Evolutionary conservation across 2,329 filamentous ascomycete genomes (phyloP), one percentile per base, ranked within the genome.

Genomic region (Cladosporium sp.): DNA sequence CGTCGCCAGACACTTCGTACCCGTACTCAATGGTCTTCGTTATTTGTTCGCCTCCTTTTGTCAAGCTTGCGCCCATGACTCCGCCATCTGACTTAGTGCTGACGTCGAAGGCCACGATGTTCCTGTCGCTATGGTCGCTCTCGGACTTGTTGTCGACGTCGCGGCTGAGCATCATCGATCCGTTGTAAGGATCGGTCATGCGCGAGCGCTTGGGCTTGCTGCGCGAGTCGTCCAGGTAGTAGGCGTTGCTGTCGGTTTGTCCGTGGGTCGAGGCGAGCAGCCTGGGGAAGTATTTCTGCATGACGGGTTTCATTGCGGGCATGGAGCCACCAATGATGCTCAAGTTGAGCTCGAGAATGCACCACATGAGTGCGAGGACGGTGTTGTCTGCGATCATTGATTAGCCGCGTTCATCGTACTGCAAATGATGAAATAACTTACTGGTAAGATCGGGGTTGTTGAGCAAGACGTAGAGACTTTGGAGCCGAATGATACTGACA

Each of bases 161-260:
- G 32, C 32, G 40, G 16, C 35, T 14, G 35, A 9, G 13, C 13
- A 35, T 35, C n/a, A 14, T 13, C 40, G 31, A 35, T 18, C 43
- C 42, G 9, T 43, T 50, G 40, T 50, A 50, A 13, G 48, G 48
- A 38, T 50, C 48, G 16, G 38, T 50, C 35, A 49, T 33, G 48
- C 48, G 48, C 32, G 48, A 50, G 40, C 48, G 48, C 32, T 50
- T 50, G 38, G 40, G 32, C 16, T 37, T 50, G 48, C 48, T 50
- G 48, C 11, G 38, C 1, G 40, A 41, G 40, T 50, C 48, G 31
- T 50, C 40, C 31, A 50, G 37, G 48, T 50, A 50, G 40, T 50
- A 50, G 11, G 33, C 32, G 16, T 41, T 37, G 38, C 32, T 34
- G 13, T 50, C 40, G 16, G 48, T 43, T 34, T 22, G 16, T 13